Evolutionary conservation across 345 rosid genomes (phyloP).

Genomic region (Boechera retrofracta): DNA sequence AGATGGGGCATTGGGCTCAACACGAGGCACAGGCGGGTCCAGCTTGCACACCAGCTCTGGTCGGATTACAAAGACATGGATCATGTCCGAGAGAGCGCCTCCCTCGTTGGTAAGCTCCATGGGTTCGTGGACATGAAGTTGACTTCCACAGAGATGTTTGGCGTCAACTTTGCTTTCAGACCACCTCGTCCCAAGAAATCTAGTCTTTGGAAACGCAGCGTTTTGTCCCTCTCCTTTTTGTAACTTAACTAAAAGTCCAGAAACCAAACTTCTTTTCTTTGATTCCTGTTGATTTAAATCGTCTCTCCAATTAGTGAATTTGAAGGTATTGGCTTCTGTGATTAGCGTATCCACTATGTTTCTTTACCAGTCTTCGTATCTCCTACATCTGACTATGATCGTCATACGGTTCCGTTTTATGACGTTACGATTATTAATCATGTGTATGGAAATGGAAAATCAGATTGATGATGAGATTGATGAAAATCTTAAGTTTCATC

Average conservation of each 20-base stretch:
- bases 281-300: constrained; percentile 7
- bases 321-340: background rate
- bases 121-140: constrained; percentile 51
- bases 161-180: constrained; percentile 47
- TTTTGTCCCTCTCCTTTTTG: constrained; percentile 47
- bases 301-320: constrained; percentile 26
- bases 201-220: constrained; percentile 44
- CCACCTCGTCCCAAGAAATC: constrained; percentile 41
- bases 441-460: background rate
- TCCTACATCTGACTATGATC: too few species aligned
- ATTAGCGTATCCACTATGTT: too few species aligned
- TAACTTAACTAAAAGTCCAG: constrained; percentile 3
- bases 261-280: background rate
- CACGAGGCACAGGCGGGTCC: constrained; percentile 63
- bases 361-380: too few species aligned
- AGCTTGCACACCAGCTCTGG: constrained; percentile 64
- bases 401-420: background rate
- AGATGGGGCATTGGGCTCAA: constrained; percentile 66
- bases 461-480: background rate
- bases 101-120: constrained; percentile 62
- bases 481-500: too few species aligned
- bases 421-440: background rate
- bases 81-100: constrained; percentile 69
- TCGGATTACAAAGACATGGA: constrained; percentile 58
- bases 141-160: constrained; percentile 51